A percentile compares a stretch with the other conserved stretches of the same genome.
Evolutionary conservation across 768 basidiomycete species (phyloP).

Genomic region (Dioszegia crocea): DNA sequence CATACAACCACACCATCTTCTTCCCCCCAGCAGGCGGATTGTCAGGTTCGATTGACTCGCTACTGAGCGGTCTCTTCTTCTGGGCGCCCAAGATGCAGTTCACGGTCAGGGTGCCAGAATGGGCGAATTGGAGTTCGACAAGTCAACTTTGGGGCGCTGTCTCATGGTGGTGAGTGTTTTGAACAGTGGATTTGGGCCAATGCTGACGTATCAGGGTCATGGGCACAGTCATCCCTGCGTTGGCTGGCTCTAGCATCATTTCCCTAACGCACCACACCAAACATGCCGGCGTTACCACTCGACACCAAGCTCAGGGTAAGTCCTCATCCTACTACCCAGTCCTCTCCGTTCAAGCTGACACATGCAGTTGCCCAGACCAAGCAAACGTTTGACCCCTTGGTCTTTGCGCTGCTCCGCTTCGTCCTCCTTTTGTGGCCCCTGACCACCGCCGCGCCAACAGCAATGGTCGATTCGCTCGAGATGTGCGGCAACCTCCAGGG

Average conservation of each 20-base stretch:
- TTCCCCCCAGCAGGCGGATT: conserved; percentile 31
- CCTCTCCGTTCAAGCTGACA: background rate
- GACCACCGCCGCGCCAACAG: conserved; percentile 42
- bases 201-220: conserved; percentile 26
- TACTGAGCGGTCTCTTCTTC: conserved; percentile 34
- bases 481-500: conserved; percentile 37
- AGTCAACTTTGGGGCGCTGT: conserved; percentile 29
- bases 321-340: background rate
- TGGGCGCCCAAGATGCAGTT: conserved; percentile 35
- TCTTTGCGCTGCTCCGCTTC: conserved; percentile 42
- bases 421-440: conserved; percentile 41
- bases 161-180: conserved; percentile 38
- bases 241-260: conserved; percentile 36
- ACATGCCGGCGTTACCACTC: conserved; percentile 20
- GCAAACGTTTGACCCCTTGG: conserved; percentile 34
- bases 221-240: conserved; percentile 44
- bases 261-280: conserved; percentile 33
- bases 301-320: conserved; percentile 18
- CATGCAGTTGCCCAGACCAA: conserved; percentile 17
- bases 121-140: conserved; percentile 6
- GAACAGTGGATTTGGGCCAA: background rate
- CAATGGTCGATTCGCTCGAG: conserved; percentile 37
- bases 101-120: conserved; percentile 35
- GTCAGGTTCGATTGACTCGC: conserved; percentile 21
- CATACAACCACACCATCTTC: conserved; percentile 39